Conservation (phyloP, 352 stramenopile genomes). For the Phytopythium montanum region DNA sequence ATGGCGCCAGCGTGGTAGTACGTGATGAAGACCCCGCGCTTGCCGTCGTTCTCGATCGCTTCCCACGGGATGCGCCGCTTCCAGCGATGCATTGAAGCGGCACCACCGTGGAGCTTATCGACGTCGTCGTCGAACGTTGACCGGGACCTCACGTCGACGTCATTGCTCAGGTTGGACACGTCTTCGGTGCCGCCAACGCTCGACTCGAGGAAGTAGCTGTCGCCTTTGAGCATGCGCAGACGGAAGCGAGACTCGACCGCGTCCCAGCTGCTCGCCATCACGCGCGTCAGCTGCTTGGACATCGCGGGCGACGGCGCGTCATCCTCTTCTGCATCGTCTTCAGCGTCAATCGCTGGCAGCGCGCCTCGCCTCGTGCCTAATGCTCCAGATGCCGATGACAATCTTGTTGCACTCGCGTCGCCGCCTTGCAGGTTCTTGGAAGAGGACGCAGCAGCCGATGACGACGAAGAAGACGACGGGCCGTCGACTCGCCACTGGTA, state of each 20-base stretch:
- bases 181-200: constrained; percentile 25
- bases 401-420: not conserved
- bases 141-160: constrained; percentile 3
- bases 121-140: constrained; percentile 19
- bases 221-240: constrained; percentile 41
- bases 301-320: not conserved
- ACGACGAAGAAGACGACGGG: constrained; percentile 38
- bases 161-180: constrained; percentile 16
- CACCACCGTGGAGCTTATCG: constrained; percentile 24
- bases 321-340: not conserved
- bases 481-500: constrained; percentile 73
- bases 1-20: constrained; percentile 72
- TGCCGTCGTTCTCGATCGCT: constrained; percentile 67
- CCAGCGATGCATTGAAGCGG: constrained; percentile 9
- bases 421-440: not conserved
- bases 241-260: constrained; percentile 45
- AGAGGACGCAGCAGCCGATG: not conserved
- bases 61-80: constrained; percentile 57
- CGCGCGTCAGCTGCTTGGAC: constrained; percentile 22
- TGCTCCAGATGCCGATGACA: too few species aligned
- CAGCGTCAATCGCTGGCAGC: not conserved
- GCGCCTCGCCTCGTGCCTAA: not conserved
- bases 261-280: constrained; percentile 25
- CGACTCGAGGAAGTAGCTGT: constrained; percentile 59
- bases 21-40: constrained; percentile 77